Percentiles rank a stretch among this genome's conserved stretches.
These are phyloP conservation scores for Colletotrichum lini DNA, from an alignment of 2,329 filamentous ascomycete species.

Conservation along the genomic window DNA sequence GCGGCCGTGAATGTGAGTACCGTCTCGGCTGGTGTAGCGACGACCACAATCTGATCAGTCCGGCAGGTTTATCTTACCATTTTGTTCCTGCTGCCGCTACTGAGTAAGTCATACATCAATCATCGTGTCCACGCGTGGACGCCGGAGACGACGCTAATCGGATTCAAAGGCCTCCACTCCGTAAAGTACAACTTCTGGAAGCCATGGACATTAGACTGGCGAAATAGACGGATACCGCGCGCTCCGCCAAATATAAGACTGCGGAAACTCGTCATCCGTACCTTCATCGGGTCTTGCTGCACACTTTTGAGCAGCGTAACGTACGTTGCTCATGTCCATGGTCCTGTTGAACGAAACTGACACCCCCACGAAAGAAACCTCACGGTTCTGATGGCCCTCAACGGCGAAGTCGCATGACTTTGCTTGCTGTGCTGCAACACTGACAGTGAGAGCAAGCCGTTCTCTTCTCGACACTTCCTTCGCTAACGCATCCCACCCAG, in stretches of 20 bases:
- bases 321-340: not conserved
- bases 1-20: constrained; percentile 27
- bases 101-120: constrained; percentile 1
- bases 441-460: constrained; percentile 7
- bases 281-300: constrained; percentile 36
- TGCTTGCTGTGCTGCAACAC: constrained; percentile 36
- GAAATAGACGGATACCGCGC: constrained; percentile 21
- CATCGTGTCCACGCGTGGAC: too few species aligned
- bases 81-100: constrained; percentile 27
- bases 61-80: constrained; percentile 33
- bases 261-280: constrained; percentile 29
- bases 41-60: not conserved
- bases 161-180: constrained; percentile 15
- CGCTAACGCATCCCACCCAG: not conserved
- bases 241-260: constrained; percentile 29
- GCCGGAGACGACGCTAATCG: not conserved
- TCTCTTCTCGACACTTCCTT: too few species aligned
- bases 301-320: constrained; percentile 28
- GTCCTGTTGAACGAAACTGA: not conserved
- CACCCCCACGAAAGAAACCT: not conserved
- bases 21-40: accelerated
- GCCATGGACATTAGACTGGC: constrained; percentile 38
- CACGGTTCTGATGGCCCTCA: constrained; percentile 14
- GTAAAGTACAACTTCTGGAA: constrained; percentile 38
- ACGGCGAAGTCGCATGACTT: constrained; percentile 34